phyloP scores from a whole-genome alignment of 306 rosid species.

The Leucaena leucocephala region DNA sequence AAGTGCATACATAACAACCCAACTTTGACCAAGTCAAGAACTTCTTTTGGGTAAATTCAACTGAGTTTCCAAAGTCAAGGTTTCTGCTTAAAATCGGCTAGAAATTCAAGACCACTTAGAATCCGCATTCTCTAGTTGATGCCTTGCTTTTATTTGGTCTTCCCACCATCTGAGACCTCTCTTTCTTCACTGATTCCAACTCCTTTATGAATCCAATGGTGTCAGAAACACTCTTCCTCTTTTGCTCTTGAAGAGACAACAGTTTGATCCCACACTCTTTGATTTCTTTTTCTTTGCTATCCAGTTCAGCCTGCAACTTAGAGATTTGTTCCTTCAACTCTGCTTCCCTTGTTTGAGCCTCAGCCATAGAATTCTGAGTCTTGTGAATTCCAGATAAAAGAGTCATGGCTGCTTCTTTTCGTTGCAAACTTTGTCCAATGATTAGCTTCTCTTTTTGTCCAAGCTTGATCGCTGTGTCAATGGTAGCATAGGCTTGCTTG shows the following conservation, averaged over 20 bases:
- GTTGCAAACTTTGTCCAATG: neutral
- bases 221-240: neutral
- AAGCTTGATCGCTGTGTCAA: neutral
- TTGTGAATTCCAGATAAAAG: neutral
- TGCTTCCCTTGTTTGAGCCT: neutral
- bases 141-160: neutral
- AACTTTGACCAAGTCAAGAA: no score
- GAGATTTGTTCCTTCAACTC: neutral
- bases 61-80: no score
- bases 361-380: neutral
- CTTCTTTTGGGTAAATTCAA: no score
- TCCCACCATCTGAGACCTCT: neutral
- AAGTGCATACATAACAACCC: no score
- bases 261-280: neutral
- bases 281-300: neutral
- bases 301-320: neutral
- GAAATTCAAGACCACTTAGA: neutral
- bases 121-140: neutral
- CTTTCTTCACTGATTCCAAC: neutral
- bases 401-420: neutral
- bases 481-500: neutral
- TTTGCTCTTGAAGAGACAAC: neutral
- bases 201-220: neutral
- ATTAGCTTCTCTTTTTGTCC: neutral
- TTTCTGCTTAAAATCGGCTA: no score